Evolutionary conservation across 2,329 filamentous ascomycete species (phyloP).

Genomic region (Cordyceps farinosa): DNA sequence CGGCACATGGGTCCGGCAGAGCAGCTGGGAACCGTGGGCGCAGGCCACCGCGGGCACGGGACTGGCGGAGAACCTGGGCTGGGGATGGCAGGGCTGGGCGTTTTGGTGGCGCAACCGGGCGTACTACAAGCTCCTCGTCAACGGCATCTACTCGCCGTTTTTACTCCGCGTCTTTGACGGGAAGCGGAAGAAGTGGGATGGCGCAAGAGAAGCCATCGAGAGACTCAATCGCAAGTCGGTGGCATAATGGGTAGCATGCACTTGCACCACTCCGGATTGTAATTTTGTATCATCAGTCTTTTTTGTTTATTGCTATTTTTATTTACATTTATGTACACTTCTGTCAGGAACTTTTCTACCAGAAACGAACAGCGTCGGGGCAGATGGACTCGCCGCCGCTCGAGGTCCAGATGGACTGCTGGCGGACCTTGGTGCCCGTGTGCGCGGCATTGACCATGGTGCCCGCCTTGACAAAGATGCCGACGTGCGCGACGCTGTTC

Average conservation of each 20-base stretch:
- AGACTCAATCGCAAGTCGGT: constrained; percentile 24
- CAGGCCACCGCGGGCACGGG: constrained; percentile 41
- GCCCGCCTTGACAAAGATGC: constrained; percentile 20
- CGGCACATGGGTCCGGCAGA: constrained; percentile 29
- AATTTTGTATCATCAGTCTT: not conserved
- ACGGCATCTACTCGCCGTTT: constrained; percentile 39
- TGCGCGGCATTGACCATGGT: constrained; percentile 22
- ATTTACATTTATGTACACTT: not conserved
- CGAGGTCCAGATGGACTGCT: constrained; percentile 23
- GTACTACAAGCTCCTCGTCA: constrained; percentile 37
- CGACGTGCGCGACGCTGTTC: constrained; percentile 21
- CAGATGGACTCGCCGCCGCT: constrained; percentile 20
- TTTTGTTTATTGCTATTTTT: not conserved
- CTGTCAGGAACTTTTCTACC: constrained; percentile 13
- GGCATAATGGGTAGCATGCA: not conserved
- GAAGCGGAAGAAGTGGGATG: constrained; percentile 38
- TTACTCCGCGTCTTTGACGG: constrained; percentile 41
- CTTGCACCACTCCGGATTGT: not conserved
- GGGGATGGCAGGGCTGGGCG: constrained; percentile 37
- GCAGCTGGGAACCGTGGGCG: constrained; percentile 38
- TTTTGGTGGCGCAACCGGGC: constrained; percentile 39
- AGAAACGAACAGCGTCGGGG: constrained; percentile 23
- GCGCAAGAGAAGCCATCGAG: constrained; percentile 35
- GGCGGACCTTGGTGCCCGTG: constrained; percentile 20
- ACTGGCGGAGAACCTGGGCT: constrained; percentile 38